Conservation (phyloP, 179 eudicot species). For the Camellia oleifera region DNA sequence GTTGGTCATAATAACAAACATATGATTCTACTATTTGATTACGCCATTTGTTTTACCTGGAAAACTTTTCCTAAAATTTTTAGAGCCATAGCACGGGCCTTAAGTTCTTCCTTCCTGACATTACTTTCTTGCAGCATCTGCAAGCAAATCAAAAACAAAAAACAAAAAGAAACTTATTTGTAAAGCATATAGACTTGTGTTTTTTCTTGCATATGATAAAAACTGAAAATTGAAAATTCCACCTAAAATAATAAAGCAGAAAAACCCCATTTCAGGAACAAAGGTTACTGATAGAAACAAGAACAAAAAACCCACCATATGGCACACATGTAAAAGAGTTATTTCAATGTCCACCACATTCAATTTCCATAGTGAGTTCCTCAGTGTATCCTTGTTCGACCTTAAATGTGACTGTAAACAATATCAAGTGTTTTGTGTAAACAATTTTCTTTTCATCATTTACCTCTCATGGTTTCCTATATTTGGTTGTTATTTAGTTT, state of each 20-base stretch:
- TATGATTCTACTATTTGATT: neutral
- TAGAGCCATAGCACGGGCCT: conserved; percentile 67
- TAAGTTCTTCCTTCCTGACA: conserved; percentile 75
- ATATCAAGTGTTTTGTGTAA: neutral
- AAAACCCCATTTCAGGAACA: neutral
- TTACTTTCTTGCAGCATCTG: conserved; percentile 69
- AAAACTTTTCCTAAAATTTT: conserved; percentile 69
- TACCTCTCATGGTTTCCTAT: neutral
- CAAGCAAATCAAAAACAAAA: conserved; percentile 12
- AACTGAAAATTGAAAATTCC: neutral
- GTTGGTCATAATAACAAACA: neutral
- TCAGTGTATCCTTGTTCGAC: conserved; percentile 68
- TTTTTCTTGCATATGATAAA: neutral
- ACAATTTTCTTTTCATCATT: neutral
- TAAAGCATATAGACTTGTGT: neutral
- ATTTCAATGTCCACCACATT: conserved; percentile 94
- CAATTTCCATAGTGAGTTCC: conserved; percentile 90
- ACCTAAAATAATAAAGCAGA: neutral
- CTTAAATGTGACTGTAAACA: conserved; percentile 40
- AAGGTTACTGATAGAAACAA: neutral
- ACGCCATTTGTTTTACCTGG: conserved; percentile 34
- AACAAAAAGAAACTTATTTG: neutral
- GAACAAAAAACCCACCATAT: conserved; percentile 50
- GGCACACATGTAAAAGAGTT: conserved; percentile 86
- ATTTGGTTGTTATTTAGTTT: neutral